Evolutionary conservation across 1,284 basidiomycete species (phyloP).

Genomic region (Pyrrhoderma lamaoense): DNA sequence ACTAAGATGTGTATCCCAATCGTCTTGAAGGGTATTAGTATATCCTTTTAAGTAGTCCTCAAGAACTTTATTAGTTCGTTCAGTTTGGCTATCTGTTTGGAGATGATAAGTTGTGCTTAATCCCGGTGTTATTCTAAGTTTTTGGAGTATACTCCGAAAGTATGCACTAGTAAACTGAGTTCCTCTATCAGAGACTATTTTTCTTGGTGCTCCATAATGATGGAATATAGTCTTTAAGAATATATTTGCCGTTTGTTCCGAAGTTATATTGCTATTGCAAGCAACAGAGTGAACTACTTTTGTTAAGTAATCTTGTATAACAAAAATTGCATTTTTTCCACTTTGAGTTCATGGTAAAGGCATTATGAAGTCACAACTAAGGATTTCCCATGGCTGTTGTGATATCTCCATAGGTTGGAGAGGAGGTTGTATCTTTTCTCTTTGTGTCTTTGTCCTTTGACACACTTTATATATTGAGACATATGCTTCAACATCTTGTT

Average conservation of each 20-base stretch:
- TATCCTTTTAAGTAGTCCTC: constrained; percentile 22
- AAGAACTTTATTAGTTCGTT: constrained; percentile 24
- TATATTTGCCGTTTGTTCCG: constrained; percentile 15
- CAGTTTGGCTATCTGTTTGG: constrained; percentile 26
- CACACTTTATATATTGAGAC: constrained; percentile 27
- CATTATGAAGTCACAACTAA: constrained; percentile 20
- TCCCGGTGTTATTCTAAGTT: neutral
- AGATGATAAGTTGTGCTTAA: constrained; percentile 18
- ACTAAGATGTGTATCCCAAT: constrained; percentile 26
- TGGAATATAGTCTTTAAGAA: neutral
- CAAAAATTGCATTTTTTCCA: constrained; percentile 31
- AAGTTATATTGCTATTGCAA: constrained; percentile 24
- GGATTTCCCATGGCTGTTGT: constrained; percentile 21
- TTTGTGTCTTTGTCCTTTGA: constrained; percentile 23
- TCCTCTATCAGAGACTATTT: constrained; percentile 32
- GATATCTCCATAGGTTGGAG: constrained; percentile 20
- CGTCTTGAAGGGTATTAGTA: constrained; percentile 24
- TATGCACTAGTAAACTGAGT: constrained; percentile 29
- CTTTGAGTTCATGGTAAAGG: constrained; percentile 26
- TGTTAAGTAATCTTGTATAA: constrained; percentile 32
- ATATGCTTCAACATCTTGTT: constrained; percentile 22
- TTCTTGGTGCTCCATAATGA: constrained; percentile 24
- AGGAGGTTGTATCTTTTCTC: constrained; percentile 13
- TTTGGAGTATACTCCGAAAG: constrained; percentile 11
- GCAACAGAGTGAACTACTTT: constrained; percentile 27